These are phyloP conservation scores for Cadophora gregata DNA, from an alignment of 2,329 filamentous ascomycete genomes.

Conservation along the genomic window DNA sequence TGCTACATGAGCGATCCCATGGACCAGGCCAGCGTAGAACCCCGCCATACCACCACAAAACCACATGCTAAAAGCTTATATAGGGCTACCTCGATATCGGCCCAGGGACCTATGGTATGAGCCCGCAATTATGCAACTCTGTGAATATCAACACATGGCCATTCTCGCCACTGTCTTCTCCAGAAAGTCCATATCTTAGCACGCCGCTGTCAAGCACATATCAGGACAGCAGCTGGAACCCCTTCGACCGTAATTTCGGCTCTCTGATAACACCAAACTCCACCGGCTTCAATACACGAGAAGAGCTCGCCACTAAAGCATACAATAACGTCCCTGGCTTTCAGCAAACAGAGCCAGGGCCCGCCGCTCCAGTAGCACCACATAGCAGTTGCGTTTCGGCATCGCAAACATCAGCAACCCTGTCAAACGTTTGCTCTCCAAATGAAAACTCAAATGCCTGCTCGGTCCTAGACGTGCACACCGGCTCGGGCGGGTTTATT, in stretches of 20 bases:
- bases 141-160: neutral
- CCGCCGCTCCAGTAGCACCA: neutral
- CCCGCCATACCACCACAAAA: neutral
- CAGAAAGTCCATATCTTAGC: neutral
- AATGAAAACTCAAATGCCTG: neutral
- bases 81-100: neutral
- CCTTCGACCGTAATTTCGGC: neutral
- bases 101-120: neutral
- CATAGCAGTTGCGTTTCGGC: too few relatives aligned
- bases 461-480: neutral
- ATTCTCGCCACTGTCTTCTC: neutral
- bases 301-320: neutral
- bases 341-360: neutral
- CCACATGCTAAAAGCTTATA: neutral
- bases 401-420: neutral
- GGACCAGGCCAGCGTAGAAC: neutral
- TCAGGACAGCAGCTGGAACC: neutral
- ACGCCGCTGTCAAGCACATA: neutral
- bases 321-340: neutral
- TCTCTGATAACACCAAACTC: constrained; percentile 7
- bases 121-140: neutral
- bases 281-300: neutral
- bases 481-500: too few relatives aligned
- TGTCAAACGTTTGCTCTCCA: neutral
- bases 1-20: neutral